A percentile compares a stretch with the other conserved stretches of the same genome.
Evolutionary conservation across 140 eudicot genomes (phyloP).

Genomic region (Cichorium intybus): DNA sequence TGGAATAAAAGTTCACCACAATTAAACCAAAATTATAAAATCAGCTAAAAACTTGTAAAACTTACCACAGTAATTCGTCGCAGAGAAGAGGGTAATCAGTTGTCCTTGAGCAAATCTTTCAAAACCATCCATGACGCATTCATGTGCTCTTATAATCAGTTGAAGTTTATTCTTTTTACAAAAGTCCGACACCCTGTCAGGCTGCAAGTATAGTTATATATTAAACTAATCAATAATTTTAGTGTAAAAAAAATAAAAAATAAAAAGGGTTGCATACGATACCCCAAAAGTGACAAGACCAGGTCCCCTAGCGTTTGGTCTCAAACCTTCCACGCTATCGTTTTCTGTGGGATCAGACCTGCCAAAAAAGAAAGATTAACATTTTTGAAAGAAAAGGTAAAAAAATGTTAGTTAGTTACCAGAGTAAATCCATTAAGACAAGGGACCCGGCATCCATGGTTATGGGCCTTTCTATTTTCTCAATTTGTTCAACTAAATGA

Average conservation of each 20-base stretch:
- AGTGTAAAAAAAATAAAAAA: background rate
- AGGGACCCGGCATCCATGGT: conserved; percentile 92
- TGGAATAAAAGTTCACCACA: conserved; percentile 24
- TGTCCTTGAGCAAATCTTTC: conserved; percentile 98
- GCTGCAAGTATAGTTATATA: conserved; percentile 47
- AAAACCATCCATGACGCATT: conserved; percentile 97
- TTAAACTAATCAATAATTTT: background rate
- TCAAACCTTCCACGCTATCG: conserved; percentile 92
- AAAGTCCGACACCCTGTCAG: conserved; percentile 90
- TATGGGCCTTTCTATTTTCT: conserved; percentile 90
- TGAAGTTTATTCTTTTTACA: conserved; percentile 89
- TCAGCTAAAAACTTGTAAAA: conserved; percentile 1
- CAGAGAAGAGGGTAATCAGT: conserved; percentile 90
- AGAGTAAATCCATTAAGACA: conserved; percentile 84
- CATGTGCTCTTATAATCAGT: conserved; percentile 93
- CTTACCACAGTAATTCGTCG: conserved; percentile 96
- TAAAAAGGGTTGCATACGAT: conserved; percentile 20
- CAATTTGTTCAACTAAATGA: conserved; percentile 92
- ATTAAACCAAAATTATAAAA: conserved; percentile 16
- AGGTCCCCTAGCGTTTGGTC: conserved; percentile 96
- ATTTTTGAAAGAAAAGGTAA: background rate
- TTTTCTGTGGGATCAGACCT: conserved; percentile 99
- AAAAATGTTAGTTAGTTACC: conserved; percentile 40
- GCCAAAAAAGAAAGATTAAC: conserved; percentile 14
- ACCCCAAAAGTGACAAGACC: conserved; percentile 99